Evolutionary conservation across 805 yeast genomes (phyloP).

Genomic region (Wickerhamomyces rabaulensis): DNA sequence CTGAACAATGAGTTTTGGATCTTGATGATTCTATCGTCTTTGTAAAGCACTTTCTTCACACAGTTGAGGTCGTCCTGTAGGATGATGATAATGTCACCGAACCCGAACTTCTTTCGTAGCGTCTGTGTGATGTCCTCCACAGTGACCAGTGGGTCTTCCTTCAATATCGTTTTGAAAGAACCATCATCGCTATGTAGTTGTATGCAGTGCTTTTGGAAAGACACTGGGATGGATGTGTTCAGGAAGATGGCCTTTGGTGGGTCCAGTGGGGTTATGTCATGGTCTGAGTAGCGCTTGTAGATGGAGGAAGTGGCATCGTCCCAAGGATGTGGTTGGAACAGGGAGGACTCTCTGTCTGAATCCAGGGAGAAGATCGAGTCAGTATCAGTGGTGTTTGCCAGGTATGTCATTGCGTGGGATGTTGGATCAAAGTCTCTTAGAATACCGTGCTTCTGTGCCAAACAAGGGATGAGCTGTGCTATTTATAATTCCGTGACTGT

Average conservation of each 20-base stretch:
- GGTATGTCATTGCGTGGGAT: background rate
- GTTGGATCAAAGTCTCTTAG: no score
- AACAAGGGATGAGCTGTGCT: no score
- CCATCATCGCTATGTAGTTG: constrained; percentile 2
- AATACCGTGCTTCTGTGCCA: no score
- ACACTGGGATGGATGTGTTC: constrained; percentile 3
- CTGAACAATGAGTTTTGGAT: constrained; percentile 14
- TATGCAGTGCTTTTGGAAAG: constrained; percentile 3
- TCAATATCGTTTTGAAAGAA: constrained; percentile 5
- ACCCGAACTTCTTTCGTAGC: constrained; percentile 7
- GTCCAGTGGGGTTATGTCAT: background rate
- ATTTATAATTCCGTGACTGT: no score
- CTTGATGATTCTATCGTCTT: constrained; percentile 9
- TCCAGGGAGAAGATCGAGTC: background rate
- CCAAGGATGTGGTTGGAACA: background rate
- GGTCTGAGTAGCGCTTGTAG: background rate
- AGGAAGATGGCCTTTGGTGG: constrained; percentile 5
- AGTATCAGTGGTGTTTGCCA: background rate
- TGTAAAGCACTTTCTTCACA: constrained; percentile 5
- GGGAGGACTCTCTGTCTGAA: background rate
- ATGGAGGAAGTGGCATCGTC: background rate
- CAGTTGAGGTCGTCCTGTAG: constrained; percentile 7
- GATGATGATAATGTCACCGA: constrained; percentile 6
- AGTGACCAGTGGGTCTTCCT: constrained; percentile 8
- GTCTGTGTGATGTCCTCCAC: constrained; percentile 6